Evolutionary conservation across 2,329 filamentous ascomycete genomes (phyloP).

Genomic region (Didymella glomerata): DNA sequence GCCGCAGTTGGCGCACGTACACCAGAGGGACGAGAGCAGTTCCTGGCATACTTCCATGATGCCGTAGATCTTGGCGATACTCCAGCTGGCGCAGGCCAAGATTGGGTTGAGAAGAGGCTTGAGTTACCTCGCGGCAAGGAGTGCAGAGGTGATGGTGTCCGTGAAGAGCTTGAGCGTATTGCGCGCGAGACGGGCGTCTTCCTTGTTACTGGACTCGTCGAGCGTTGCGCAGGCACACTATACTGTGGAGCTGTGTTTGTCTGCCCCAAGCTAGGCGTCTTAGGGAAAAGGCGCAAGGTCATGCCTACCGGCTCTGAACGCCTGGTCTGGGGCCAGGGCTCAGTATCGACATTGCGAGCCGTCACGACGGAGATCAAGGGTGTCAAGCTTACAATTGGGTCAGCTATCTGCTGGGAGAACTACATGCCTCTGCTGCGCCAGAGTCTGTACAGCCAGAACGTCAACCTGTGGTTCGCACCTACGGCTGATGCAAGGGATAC

Average conservation of each 20-base stretch:
- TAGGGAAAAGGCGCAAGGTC: constrained; percentile 90
- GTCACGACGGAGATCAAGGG: constrained; percentile 82
- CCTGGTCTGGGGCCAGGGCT: constrained; percentile 88
- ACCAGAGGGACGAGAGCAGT: constrained; percentile 79
- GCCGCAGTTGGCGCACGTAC: constrained; percentile 75
- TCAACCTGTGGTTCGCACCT: constrained; percentile 90
- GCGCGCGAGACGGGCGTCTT: constrained; percentile 82
- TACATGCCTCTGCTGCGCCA: constrained; percentile 92
- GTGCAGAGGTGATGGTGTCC: constrained; percentile 74
- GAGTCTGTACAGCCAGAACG: constrained; percentile 84
- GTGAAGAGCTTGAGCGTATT: constrained; percentile 80
- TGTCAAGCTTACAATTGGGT: constrained; percentile 79
- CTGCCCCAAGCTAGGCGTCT: constrained; percentile 72
- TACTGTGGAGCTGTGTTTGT: constrained; percentile 88
- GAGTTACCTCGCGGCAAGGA: constrained; percentile 58
- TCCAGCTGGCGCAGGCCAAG: constrained; percentile 71
- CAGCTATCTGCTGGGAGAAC: constrained; percentile 96
- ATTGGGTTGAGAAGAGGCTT: constrained; percentile 73
- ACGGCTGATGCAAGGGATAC: constrained; percentile 86
- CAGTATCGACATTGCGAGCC: constrained; percentile 78
- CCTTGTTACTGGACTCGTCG: constrained; percentile 79
- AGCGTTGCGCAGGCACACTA: constrained; percentile 80
- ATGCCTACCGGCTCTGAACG: constrained; percentile 90
- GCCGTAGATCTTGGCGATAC: constrained; percentile 88
- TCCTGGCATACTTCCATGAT: constrained; percentile 77